A percentile compares a stretch with the other conserved stretches of the same genome.
Evolutionary conservation across 2,329 filamentous ascomycete genomes (phyloP).

Genomic region (Ophiostoma fasciatum): DNA sequence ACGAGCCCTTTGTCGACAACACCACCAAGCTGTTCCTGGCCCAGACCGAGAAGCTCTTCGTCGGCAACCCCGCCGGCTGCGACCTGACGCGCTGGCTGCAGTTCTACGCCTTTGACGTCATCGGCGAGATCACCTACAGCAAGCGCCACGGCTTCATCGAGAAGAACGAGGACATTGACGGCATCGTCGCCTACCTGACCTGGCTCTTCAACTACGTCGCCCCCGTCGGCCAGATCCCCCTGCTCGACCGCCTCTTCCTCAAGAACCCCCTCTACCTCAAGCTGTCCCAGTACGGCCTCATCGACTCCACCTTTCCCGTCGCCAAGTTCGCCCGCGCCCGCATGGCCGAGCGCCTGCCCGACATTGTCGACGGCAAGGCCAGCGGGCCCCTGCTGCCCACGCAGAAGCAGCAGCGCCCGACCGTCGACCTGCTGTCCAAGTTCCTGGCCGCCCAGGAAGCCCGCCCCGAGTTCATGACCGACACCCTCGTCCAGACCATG

Average conservation of each 20-base stretch:
- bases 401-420: conserved; percentile 19
- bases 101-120: conserved; percentile 71
- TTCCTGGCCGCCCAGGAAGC: conserved; percentile 54
- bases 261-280: conserved; percentile 64
- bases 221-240: conserved; percentile 55
- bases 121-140: conserved; percentile 62
- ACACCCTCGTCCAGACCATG: conserved; percentile 54
- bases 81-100: conserved; percentile 62
- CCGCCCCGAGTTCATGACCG: conserved; percentile 57
- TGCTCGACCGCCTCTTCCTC: conserved; percentile 51
- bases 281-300: conserved; percentile 50
- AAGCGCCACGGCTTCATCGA: conserved; percentile 65
- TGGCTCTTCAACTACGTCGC: conserved; percentile 57
- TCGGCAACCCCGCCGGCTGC: conserved; percentile 29
- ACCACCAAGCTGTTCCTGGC: conserved; percentile 57
- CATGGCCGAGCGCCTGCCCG: conserved; percentile 47
- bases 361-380: conserved; percentile 20
- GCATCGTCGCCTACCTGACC: conserved; percentile 51
- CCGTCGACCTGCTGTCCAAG: conserved; percentile 52
- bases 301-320: conserved; percentile 56
- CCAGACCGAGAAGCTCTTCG: conserved; percentile 42
- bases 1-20: conserved; percentile 67
- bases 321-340: conserved; percentile 56
- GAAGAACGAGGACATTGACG: conserved; percentile 58
- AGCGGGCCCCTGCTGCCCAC: conserved; percentile 24